Conservation (phyloP, 768 basidiomycete species). For the Tulasnella sp. region DNA sequence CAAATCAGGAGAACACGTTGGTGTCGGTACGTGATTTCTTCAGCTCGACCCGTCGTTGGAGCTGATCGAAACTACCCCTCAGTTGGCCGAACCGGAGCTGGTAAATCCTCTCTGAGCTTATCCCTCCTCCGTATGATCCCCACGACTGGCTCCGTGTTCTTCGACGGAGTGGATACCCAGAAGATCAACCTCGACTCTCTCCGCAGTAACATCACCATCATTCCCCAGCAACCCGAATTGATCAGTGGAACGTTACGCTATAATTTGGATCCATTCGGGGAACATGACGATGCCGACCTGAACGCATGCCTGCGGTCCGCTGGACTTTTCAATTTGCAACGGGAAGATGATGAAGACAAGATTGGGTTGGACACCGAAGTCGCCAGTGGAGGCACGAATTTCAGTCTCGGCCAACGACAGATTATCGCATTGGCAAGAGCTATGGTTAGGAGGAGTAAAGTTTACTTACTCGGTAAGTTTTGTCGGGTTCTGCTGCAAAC, state of each 20-base stretch:
- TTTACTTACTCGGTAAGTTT: slow-evolving; percentile 29
- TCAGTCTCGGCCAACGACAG: slow-evolving; percentile 45
- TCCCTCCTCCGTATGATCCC: slow-evolving; percentile 55
- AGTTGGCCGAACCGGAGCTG: slow-evolving; percentile 60
- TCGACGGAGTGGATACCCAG: slow-evolving; percentile 50
- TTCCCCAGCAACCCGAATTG: slow-evolving; percentile 55
- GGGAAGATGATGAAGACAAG: slow-evolving; percentile 20
- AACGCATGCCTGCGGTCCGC: slow-evolving; percentile 49
- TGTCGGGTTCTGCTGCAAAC: no score
- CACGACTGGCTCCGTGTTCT: slow-evolving; percentile 52
- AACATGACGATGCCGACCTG: slow-evolving; percentile 51
- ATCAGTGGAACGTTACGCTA: slow-evolving; percentile 53
- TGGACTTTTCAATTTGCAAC: slow-evolving; percentile 35
- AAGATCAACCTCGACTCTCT: slow-evolving; percentile 54
- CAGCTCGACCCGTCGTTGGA: not conserved
- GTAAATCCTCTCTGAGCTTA: slow-evolving; percentile 51
- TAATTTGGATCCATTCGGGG: slow-evolving; percentile 58
- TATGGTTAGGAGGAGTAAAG: slow-evolving; percentile 29
- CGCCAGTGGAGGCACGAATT: slow-evolving; percentile 39
- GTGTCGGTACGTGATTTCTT: slow-evolving; percentile 44
- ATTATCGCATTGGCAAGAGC: slow-evolving; percentile 41
- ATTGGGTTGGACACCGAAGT: slow-evolving; percentile 38
- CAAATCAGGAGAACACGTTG: slow-evolving; percentile 55
- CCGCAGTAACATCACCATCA: slow-evolving; percentile 57
- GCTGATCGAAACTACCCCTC: not conserved